Base-by-base conservation (phyloP, 495 filamentous ascomycete species). In the Xylaria palmicola region DNA sequence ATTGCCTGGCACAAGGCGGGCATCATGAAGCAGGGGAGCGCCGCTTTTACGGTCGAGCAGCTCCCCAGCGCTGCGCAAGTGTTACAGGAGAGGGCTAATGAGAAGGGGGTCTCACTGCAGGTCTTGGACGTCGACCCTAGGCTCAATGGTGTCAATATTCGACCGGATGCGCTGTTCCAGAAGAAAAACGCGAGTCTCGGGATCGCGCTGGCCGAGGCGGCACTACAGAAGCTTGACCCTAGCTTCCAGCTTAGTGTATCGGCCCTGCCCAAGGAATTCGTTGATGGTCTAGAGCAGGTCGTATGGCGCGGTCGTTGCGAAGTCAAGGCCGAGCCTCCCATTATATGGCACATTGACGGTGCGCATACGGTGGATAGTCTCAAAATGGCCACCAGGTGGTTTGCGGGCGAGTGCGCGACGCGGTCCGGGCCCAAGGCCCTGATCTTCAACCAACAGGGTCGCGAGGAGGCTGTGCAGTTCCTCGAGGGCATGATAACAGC, bases 1-100 rank as follows among this genome's bases (percentile, higher is more conserved):
- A 98, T 98, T 61, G 93, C 95, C 4, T 98, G 95, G 94, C 93
- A 98, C 68, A 98, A 98, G 72, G 90, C 84, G 12, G 94, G 94
- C 12, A 93, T 98, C 52, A 88, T 97, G 77, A 98, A 98, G 71
- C 24, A 70, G 1, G 86, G 83, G 0, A 78, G 79, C 10, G 82
- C 85, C 8, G 89, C 85, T 2, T 94, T 96, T 56, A 90, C 88
- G 1, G 85, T 89, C 10, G 84, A 85, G 15, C 94, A 98, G 70
- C 76, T 79, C 0, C 72, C 81, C 1, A 75, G 68, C 12, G 94
- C 93, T 0, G 72, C 88, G 49, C 72, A 81, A 24, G 92, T 98
- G 6, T 74, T 98, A 12, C 63, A 78, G 29, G 71, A 87, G 32
- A 83, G 95, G 39, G 94, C 93, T 1, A 65, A 70, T 6, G 90